phyloP scores from a whole-genome alignment of 1,284 basidiomycete species.

The Mycosarcoma maydis region DNA sequence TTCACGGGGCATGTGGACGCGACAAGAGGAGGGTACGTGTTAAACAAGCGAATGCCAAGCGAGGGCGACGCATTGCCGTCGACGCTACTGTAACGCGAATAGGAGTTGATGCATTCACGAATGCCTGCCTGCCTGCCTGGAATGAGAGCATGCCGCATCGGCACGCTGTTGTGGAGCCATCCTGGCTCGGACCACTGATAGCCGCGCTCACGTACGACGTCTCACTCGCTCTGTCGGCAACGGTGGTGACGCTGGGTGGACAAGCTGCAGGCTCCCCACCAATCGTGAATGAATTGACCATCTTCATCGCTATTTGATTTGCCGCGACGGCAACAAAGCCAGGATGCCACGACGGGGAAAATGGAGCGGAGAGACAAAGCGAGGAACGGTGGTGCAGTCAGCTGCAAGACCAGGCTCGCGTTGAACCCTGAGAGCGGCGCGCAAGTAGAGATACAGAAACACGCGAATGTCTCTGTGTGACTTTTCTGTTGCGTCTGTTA shows the following conservation, averaged over 20 bases:
- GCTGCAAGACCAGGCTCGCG: conserved; percentile 5
- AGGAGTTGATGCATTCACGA: conserved; percentile 1
- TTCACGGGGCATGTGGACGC: not conserved
- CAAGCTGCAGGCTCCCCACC: no score
- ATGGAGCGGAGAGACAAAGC: not conserved
- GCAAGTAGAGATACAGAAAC: not conserved
- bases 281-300: no score
- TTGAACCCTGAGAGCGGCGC: conserved; percentile 8
- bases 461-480: conserved; percentile 8
- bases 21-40: no score
- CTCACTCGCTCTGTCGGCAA: no score
- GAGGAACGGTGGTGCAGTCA: not conserved
- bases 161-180: no score
- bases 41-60: conserved; percentile 9
- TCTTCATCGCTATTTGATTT: no score
- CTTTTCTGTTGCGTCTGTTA: not conserved
- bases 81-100: not conserved
- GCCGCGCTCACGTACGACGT: no score
- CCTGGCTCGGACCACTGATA: no score
- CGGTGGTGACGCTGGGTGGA: no score
- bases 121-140: not conserved
- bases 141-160: no score
- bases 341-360: conserved; percentile 2
- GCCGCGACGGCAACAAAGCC: no score
- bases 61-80: conserved; percentile 10